phyloP scores from a whole-genome alignment of 2,329 filamentous ascomycete genomes.

The Mycosphaerella arachidis region DNA sequence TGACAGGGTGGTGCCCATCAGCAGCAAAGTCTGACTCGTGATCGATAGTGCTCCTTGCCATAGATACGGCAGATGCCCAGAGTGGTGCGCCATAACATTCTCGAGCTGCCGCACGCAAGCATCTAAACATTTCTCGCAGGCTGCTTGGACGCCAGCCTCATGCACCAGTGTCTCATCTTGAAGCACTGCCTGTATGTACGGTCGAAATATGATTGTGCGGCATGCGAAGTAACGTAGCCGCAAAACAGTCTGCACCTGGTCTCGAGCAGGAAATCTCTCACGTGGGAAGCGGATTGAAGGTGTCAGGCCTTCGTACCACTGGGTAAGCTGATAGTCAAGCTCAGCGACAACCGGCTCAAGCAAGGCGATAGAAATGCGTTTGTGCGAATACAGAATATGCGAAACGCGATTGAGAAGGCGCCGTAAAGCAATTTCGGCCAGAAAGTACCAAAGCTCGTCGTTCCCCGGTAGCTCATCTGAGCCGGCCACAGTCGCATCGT shows the following conservation, averaged over 20 bases:
- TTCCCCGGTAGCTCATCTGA: conserved; percentile 45
- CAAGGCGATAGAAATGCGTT: conserved; percentile 64
- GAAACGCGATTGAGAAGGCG: conserved; percentile 54
- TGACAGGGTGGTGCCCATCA: conserved; percentile 82
- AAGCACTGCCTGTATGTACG: conserved; percentile 74
- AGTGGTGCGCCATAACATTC: conserved; percentile 72
- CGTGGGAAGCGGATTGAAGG: conserved; percentile 73
- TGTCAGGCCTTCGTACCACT: conserved; percentile 80
- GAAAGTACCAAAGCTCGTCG: conserved; percentile 81
- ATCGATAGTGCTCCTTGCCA: conserved; percentile 82
- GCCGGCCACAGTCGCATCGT: conserved; percentile 55
- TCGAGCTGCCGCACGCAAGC: conserved; percentile 75
- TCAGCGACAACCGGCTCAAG: conserved; percentile 74
- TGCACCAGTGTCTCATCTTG: conserved; percentile 70
- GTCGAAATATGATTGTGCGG: conserved; percentile 79
- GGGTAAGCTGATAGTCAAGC: conserved; percentile 74
- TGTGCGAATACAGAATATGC: conserved; percentile 28
- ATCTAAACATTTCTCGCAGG: conserved; percentile 76
- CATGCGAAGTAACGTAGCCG: conserved; percentile 79
- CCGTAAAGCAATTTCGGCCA: conserved; percentile 75
- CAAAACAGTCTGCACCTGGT: conserved; percentile 74
- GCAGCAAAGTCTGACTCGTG: conserved; percentile 72
- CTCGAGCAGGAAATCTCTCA: conserved; percentile 60
- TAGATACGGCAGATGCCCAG: conserved; percentile 78
- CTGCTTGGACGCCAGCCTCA: conserved; percentile 69